Evolutionary conservation across 1,139 yeast species (phyloP).

Genomic region (Taiozyma sp.): DNA sequence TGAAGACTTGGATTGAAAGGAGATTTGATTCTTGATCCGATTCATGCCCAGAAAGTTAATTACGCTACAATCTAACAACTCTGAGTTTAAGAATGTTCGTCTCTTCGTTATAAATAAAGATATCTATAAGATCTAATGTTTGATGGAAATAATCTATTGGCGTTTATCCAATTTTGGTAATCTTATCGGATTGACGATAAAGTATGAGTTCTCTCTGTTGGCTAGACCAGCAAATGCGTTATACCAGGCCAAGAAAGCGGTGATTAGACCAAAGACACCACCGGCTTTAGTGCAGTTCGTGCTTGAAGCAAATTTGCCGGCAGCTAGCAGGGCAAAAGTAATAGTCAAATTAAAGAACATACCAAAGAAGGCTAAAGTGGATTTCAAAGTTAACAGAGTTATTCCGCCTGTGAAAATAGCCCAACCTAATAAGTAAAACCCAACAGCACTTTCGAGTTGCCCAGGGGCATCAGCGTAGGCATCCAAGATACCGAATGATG

Average conservation of each 20-base stretch:
- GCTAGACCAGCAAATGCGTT: constrained; percentile 92
- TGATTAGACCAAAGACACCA: constrained; percentile 75
- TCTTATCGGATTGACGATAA: constrained; percentile 32
- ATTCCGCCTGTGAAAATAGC: constrained; percentile 69
- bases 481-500: constrained; percentile 64
- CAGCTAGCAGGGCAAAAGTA: constrained; percentile 54
- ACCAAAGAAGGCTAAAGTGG: constrained; percentile 71
- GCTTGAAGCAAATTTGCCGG: constrained; percentile 37
- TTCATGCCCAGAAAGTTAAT: too few relatives aligned
- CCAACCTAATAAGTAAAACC: constrained; percentile 76
- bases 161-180: constrained; percentile 11
- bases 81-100: background rate
- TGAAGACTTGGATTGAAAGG: too few relatives aligned
- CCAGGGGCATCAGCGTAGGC: constrained; percentile 40
- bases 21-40: too few relatives aligned
- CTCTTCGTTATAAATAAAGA: background rate
- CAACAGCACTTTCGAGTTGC: constrained; percentile 50
- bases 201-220: constrained; percentile 60
- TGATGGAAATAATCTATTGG: background rate
- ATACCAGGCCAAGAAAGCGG: constrained; percentile 82
- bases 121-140: background rate
- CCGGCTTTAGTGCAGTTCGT: constrained; percentile 51
- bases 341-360: constrained; percentile 59
- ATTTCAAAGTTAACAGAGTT: constrained; percentile 62
- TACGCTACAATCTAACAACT: too few relatives aligned